Evolutionary conservation across 192 early-diverging fungal species (phyloP), one percentile per base, ranked within the genome.

Genomic region (Coemansia sp.): DNA sequence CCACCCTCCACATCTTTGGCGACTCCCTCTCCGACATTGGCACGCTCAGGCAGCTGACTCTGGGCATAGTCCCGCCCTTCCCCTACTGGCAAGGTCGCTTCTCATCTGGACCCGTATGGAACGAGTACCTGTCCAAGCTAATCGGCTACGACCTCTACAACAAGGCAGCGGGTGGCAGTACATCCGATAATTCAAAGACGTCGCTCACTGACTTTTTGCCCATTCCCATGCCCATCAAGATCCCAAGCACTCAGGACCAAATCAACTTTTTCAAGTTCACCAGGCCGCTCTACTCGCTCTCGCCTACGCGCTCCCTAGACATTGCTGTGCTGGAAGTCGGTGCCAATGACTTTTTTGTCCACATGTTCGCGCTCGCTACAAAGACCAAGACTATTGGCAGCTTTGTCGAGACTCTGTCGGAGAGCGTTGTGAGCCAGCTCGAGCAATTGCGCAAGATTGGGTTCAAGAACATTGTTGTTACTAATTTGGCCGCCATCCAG

Each of bases 71-170:
- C 12, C 72, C 73, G 21, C 67, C 68, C 1, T 20, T 23, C n/a
- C 67, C 69, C 0, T 72, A 77, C 57, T 77, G 75, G 75, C 9
- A 77, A n/a, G 75, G 75, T 33, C 75, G 69, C 5, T 71, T 72
- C 42, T 68, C 65, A 0, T 65, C 61, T 0, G 69, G 75, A 2
- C 69, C 69, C 6, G 69, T 72, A 11, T 77, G 75, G 75, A 72
- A 71, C 56, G 75, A 77, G 66, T 77, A 77, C 28, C 34, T 65
- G 23, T 65, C 65, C 43, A 70, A 77, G 50, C 69, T 77, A 0
- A 60, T 59, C 11, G 59, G 52, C 3, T 65, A 37, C 33, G 37
- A 70, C 16, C 65, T 77, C n/a, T 64, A 72, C 36, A 72, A 68
- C 56, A 60, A 68, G 48, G 75, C 75, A 0, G 39, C 59, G 36